Percentiles rank a stretch among this genome's conserved stretches.
Conservation (phyloP, 345 rosid species). For the Hirschfeldia incana region DNA sequence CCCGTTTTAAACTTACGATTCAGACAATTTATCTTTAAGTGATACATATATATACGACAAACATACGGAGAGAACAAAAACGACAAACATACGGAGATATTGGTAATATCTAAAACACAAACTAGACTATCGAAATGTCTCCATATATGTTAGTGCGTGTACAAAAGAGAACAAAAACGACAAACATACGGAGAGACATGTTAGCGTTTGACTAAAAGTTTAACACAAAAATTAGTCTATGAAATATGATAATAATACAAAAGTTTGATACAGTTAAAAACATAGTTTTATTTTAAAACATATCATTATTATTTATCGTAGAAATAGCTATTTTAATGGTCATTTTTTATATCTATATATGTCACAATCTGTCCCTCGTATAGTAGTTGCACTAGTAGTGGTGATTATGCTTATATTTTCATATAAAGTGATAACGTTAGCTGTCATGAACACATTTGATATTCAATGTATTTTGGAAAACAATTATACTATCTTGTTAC, state of each 20-base stretch:
- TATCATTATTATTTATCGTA: conserved; percentile 1
- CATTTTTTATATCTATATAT: not conserved
- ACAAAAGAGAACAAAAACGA: conserved; percentile 12
- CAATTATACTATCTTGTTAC: conserved; percentile 14
- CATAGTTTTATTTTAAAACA: not conserved
- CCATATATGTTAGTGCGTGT: not conserved
- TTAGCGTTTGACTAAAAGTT: not conserved
- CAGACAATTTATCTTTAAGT: not conserved
- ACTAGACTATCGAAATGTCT: not conserved
- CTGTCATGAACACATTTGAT: conserved; percentile 18
- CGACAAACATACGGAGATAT: too few relatives aligned
- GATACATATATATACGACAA: not conserved
- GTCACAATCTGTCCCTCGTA: conserved; percentile 20
- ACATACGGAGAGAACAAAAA: too few relatives aligned
- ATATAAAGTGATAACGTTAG: not conserved
- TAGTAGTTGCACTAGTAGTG: not conserved
- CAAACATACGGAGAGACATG: conserved; percentile 8
- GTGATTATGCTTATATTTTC: not conserved
- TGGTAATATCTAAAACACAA: not conserved
- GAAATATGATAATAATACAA: not conserved
- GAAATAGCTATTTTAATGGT: not conserved
- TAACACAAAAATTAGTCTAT: not conserved
- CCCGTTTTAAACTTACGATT: conserved; percentile 23
- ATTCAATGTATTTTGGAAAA: not conserved
- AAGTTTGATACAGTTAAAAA: not conserved